Percentiles rank a stretch among this genome's conserved stretches.
Conservation (phyloP, 148 eudicot species). For the Limonium bicolor region DNA sequence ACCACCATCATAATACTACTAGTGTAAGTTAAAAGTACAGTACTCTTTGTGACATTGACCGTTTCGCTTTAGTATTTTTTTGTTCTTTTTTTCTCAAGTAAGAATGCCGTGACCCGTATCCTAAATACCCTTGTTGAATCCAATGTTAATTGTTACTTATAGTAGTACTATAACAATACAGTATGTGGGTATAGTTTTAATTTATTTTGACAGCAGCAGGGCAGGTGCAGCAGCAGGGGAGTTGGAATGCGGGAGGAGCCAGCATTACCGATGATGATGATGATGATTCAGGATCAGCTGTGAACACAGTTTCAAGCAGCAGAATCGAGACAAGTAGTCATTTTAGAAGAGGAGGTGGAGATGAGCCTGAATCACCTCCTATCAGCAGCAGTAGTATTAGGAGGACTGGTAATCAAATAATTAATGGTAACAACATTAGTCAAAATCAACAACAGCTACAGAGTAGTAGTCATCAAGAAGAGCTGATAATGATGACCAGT, state of each 20-base stretch:
- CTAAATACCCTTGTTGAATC: too few relatives aligned
- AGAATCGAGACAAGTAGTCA: slow-evolving; percentile 28
- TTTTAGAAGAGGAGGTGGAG: too few relatives aligned
- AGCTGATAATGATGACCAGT: too few relatives aligned
- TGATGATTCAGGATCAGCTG: slow-evolving; percentile 82
- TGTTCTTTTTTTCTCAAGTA: background rate
- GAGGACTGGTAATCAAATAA: slow-evolving; percentile 9
- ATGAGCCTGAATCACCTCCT: slow-evolving; percentile 43
- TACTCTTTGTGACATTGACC: slow-evolving; percentile 25
- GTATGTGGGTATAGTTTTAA: too few relatives aligned
- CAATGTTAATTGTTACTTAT: too few relatives aligned
- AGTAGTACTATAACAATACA: too few relatives aligned
- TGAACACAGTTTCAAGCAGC: slow-evolving; percentile 48
- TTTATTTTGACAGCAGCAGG: too few relatives aligned
- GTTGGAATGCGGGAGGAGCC: slow-evolving; percentile 62
- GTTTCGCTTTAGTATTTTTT: slow-evolving; percentile 8
- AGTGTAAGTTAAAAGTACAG: background rate
- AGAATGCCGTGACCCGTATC: too few relatives aligned
- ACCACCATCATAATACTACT: slow-evolving; percentile 26
- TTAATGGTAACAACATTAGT: slow-evolving; percentile 20
- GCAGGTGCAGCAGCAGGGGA: slow-evolving; percentile 39
- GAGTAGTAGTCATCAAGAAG: too few relatives aligned
- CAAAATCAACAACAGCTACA: slow-evolving; percentile 5
- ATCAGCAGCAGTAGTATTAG: slow-evolving; percentile 27
- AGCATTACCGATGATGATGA: too few relatives aligned